Evolutionary conservation across 164 flowering plant species (phyloP), one percentile per base, ranked within the genome.

Genomic region (Piper betle): DNA sequence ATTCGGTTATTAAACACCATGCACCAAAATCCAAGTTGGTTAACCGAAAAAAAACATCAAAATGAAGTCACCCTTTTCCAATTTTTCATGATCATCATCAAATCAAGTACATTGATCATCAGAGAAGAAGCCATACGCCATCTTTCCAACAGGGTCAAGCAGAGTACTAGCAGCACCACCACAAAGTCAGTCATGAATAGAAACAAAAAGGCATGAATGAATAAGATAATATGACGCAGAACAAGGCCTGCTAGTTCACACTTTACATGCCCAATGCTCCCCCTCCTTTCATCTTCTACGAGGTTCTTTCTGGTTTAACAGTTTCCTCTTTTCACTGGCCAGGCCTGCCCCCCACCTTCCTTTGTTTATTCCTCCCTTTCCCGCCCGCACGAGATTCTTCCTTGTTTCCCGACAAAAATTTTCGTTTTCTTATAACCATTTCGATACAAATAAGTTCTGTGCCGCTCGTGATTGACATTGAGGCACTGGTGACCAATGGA

Each of bases 401-500:
- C 50, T 15, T 46, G 12, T 46, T 46, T 46, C 50, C 50, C 3
- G 50, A 46, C 50, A 46, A 46, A 46, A 12, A 15, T 46, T 8
- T 10, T 46, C 6, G 50, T 46, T 15, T 46, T 15, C 15, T 46
- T 11, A 10, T 2, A 46, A 46, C 15, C 50, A 46, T 46, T 10
- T 10, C 15, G 15, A 11, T 42, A 42, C 50, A 46, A 46, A 46
- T 46, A 15, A 10, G 50, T 46, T 46, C 11, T 42, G 10, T 46
- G 50, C 33, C 33, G 33, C 33, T 25, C 33, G 33, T 25, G 33
- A 25, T 37, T 10, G 5, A 17, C 39, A 33, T 33, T 41, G 1
- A 40, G 48, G 43, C 60, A 57, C 41, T 38, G 39, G 16, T 40
- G 33, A 25, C 57, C 52, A 57, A 80, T 77, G 78, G 82, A 71